Evolutionary conservation across 2,329 filamentous ascomycete species (phyloP), one percentile per base, ranked within the genome.

Genomic region (Epichloe gansuensis): DNA sequence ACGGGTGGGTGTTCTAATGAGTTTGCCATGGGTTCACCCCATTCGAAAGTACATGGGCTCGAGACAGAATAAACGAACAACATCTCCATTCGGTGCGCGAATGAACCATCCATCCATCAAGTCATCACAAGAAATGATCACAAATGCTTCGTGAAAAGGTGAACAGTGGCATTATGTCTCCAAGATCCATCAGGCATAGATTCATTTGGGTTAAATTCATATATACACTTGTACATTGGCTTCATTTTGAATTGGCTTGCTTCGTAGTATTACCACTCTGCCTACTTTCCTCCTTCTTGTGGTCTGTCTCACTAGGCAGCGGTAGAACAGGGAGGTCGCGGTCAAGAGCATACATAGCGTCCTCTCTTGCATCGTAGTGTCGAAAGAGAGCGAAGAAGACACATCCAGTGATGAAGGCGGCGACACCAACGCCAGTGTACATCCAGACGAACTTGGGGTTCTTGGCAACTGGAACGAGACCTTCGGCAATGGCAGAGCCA

Each of bases 371-470:
- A 54, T 71, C 68, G 28, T 71, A 71, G 56, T 70, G 68, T 48
- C 62, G 62, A 63, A 69, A 71, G 3, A 64, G 54, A 50, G 51
- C 49, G 65, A 72, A 82, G 66, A 85, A 85, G 52, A 76, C 56
- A 34, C 71, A 67, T 23, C 77, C 77, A 3, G 73, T 69, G 2
- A 70, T 31, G 51, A 73, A 72, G 1, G 76, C 74, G 15, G 72
- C 71, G 51, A 68, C 60, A 5, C 74, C 75, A n/a, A 85, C 66
- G 21, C 77, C 78, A 25, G 72, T 71, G 60, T 85, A 86, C 74
- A 87, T 77, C 80, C 81, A 86, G 53, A 83, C 61, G 59, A 86
- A 75, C 58, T 80, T 73, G 23, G 84, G 85, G 62, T 88, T 80
- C 53, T 75, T 75, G 6, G 80, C 77, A 3, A 68, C 65, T 9